Evolutionary conservation across 352 stramenopile genomes (phyloP).

Genomic region (Phytopythium kandeliae): DNA sequence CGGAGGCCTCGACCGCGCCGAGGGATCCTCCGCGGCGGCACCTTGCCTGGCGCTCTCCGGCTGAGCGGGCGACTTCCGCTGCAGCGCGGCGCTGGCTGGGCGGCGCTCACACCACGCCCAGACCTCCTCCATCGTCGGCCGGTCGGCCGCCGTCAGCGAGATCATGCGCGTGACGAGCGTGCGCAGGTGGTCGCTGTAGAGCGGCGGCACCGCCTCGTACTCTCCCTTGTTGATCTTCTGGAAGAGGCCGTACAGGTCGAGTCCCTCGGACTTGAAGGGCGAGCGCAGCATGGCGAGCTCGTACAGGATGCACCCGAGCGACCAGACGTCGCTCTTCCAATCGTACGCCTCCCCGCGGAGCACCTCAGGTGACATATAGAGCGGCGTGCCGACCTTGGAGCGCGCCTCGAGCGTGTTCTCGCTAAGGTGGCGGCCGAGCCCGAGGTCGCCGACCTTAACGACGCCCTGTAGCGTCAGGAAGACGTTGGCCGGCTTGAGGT

Average conservation of each 20-base stretch:
- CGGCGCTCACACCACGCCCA: constrained; percentile 42
- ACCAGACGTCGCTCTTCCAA: constrained; percentile 96
- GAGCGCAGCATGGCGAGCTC: constrained; percentile 92
- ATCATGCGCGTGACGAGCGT: constrained; percentile 68
- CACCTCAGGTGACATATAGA: constrained; percentile 96
- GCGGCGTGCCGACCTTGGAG: constrained; percentile 90
- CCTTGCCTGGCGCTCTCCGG: not conserved
- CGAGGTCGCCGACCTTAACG: constrained; percentile 88
- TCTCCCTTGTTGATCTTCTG: constrained; percentile 89
- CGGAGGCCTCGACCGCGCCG: not conserved
- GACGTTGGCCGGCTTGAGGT: constrained; percentile 94
- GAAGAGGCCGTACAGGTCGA: constrained; percentile 90
- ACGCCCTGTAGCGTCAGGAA: constrained; percentile 88
- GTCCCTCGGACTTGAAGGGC: constrained; percentile 91
- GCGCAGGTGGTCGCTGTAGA: constrained; percentile 65
- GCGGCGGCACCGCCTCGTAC: constrained; percentile 49
- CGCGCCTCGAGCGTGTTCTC: constrained; percentile 80
- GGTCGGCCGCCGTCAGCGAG: constrained; percentile 45
- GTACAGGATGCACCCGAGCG: constrained; percentile 94
- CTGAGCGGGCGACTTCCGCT: constrained; percentile 6
- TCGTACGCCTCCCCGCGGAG: constrained; percentile 91
- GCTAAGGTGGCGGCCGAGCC: constrained; percentile 69
- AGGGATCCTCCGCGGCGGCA: not conserved
- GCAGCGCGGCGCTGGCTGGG: constrained; percentile 26
- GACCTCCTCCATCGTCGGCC: constrained; percentile 60